Base-by-base conservation (phyloP, 179 eudicot species). In the Camellia oleifera region DNA sequence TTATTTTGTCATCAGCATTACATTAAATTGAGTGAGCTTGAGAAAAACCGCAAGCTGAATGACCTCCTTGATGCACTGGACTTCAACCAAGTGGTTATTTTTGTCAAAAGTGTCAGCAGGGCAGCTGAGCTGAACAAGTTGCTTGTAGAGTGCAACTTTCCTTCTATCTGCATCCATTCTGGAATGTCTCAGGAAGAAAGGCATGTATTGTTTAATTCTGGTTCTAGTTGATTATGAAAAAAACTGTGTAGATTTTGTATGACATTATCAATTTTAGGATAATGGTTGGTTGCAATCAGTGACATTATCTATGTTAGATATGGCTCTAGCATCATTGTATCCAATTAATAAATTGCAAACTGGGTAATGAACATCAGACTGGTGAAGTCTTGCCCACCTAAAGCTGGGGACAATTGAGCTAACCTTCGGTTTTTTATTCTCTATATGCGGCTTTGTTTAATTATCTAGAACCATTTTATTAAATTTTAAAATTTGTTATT, bases 131-230 rank as follows among this genome's bases (percentile, higher is more conserved):
- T 96, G 86, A 92, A 96, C 87, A 96, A 96, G 84, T 85, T 94
- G 74, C 96, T 94, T 32, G 93, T 88, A 65, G 98, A 94, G 85
- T 94, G 98, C 87, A 93, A 93, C 81, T 95, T 95, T 76, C 98
- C 98, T 65, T 96, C 99, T 9, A 94, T 96, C 69, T 94, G 97
- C 85, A 96, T 96, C 68, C 98, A 94, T 81, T 94, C 99, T 79
- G 98, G 98, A 82, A 96, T 96, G 98, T 86, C 97, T 50, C 99
- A 96, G 82, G 99, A 96, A 89, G 99, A 96, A 82, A 94, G 99
- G 98, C 87, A 45, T 79, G 86, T 77, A 32, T 6, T 54, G 7
- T 18, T 58, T 68, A 0, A 40, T 11, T 17, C 61, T 81, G 45
- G 74, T 64, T 71, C 26, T 7, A 13, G 56, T 69, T 58, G 44